Evolutionary conservation across 2,329 filamentous ascomycete genomes (phyloP).

Genomic region (Calonectria pauciramosa): DNA sequence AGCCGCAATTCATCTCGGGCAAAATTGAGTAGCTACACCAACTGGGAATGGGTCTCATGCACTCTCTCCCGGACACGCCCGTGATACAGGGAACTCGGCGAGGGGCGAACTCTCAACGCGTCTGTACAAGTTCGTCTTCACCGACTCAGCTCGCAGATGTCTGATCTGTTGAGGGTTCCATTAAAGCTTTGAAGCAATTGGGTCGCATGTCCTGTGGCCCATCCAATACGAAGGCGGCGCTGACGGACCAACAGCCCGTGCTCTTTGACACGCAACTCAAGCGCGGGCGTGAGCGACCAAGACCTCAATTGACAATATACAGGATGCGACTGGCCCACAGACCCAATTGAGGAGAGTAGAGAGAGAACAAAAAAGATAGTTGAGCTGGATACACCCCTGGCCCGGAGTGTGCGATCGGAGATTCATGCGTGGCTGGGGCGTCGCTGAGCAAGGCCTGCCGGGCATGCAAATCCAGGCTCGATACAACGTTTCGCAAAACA

Average conservation of each 20-base stretch:
- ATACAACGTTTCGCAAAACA: not conserved
- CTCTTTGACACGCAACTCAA: not conserved
- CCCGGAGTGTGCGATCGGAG: slow-evolving; percentile 8
- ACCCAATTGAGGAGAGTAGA: not conserved
- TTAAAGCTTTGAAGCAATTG: not conserved
- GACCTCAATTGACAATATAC: not conserved
- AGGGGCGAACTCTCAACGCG: slow-evolving; percentile 11
- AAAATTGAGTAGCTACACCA: slow-evolving; percentile 2
- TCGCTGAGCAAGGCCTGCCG: not conserved
- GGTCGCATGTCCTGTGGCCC: not conserved
- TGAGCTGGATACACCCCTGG: not conserved
- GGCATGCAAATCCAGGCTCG: not conserved
- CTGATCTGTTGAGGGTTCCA: not conserved
- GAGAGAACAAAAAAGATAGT: not conserved
- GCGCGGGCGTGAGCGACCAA: not conserved
- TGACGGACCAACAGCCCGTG: not conserved
- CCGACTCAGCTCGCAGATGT: not conserved
- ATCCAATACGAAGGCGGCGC: not conserved
- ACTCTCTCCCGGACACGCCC: slow-evolving; percentile 17
- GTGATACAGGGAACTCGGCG: slow-evolving; percentile 25
- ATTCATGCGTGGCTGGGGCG: slow-evolving; percentile 23
- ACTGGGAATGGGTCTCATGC: not conserved
- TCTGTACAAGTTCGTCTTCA: slow-evolving; percentile 24
- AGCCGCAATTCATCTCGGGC: not conserved
- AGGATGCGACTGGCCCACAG: slow-evolving; percentile 12